Evolutionary conservation across 768 basidiomycete genomes (phyloP).

Genomic region (Fistulinella prunicolor): DNA sequence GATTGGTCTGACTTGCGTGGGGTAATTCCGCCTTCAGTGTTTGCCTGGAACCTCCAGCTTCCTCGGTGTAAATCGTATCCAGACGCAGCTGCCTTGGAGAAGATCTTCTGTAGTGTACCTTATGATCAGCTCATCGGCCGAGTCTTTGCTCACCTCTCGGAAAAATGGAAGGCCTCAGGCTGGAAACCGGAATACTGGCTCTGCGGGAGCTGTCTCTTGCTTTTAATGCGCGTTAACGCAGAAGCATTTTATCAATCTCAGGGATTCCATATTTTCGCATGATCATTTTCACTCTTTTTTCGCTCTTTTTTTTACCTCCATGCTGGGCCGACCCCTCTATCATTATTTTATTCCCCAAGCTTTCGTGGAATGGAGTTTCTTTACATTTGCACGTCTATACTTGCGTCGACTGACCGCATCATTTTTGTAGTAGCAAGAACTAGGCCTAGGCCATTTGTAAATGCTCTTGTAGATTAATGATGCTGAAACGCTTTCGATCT

Average conservation of each 20-base stretch:
- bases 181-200: slow-evolving; percentile 13
- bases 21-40: slow-evolving; percentile 7
- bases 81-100: not conserved
- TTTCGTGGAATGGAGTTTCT: no score
- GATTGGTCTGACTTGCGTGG: slow-evolving; percentile 20
- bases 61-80: slow-evolving; percentile 16
- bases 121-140: slow-evolving; percentile 6
- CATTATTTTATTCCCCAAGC: no score
- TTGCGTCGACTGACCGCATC: no score
- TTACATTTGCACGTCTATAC: no score
- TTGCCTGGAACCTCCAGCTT: slow-evolving; percentile 12
- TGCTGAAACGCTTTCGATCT: no score
- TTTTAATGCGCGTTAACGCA: slow-evolving; percentile 7
- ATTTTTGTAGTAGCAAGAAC: no score
- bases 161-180: slow-evolving; percentile 1
- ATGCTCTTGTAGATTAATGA: no score
- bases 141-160: slow-evolving; percentile 4
- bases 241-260: slow-evolving; percentile 2
- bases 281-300: no score
- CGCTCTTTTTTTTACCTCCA: no score
- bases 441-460: no score
- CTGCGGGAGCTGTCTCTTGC: slow-evolving; percentile 11
- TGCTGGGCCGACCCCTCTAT: no score
- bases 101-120: slow-evolving; percentile 6
- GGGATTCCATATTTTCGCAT: no score